Percentiles rank a stretch among this genome's conserved stretches.
phyloP scores from a whole-genome alignment of 805 yeast species.

The Priceomyces melissophilus region DNA sequence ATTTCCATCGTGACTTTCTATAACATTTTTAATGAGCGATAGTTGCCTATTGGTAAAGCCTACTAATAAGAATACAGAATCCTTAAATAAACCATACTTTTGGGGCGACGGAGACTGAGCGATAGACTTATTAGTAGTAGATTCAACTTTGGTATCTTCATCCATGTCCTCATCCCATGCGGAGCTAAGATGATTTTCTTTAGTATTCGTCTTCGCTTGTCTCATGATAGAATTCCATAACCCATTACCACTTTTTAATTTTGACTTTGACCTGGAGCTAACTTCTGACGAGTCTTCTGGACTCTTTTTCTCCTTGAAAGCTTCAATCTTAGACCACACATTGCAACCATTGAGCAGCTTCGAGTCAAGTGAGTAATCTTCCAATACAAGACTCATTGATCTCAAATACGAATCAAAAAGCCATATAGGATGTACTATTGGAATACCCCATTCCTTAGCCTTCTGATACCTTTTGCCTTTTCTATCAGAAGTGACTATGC shows the following conservation, averaged over 20 bases:
- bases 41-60: constrained; percentile 41
- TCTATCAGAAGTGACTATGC: constrained; percentile 48
- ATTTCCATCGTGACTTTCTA: constrained; percentile 45
- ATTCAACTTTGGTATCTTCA: constrained; percentile 10
- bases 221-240: constrained; percentile 47
- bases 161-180: constrained; percentile 24
- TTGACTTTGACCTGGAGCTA: constrained; percentile 2
- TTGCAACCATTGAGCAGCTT: constrained; percentile 24
- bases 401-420: constrained; percentile 43
- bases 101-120: not conserved
- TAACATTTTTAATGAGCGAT: constrained; percentile 36
- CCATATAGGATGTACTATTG: constrained; percentile 52
- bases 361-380: constrained; percentile 33
- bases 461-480: constrained; percentile 51
- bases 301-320: constrained; percentile 5
- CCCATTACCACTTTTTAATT: constrained; percentile 21
- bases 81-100: constrained; percentile 35
- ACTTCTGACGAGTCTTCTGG: not conserved
- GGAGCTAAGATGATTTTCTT: constrained; percentile 14
- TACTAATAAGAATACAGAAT: constrained; percentile 38
- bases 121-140: not conserved
- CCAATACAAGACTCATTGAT: constrained; percentile 39
- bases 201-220: constrained; percentile 12
- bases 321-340: constrained; percentile 31
- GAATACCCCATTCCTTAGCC: constrained; percentile 51